Base-by-base conservation (phyloP, 495 filamentous ascomycete species). In the Hypoxylon trugodes region DNA sequence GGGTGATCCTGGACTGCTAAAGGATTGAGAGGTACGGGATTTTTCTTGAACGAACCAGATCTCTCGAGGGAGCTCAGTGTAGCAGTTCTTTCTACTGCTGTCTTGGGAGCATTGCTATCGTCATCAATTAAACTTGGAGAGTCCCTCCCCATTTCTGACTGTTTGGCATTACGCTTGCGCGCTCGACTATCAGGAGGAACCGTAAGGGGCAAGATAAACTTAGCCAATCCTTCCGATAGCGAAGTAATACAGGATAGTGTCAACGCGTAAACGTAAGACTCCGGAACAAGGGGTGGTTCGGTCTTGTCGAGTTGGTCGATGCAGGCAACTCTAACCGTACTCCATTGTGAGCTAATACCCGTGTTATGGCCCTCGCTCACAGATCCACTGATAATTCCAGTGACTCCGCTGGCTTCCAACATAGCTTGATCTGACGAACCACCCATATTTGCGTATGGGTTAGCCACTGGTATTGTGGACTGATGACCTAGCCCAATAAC, bases 281-380 rank as follows among this genome's bases (percentile, higher is more conserved):
- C 93, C 1, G 95, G 95, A 35, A 95, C 83, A 6, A 74, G 51
- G 3, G 94, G 92, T 3, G 95, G 82, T 26, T 98, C 94, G 2
- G 86, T 81, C 72, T 98, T 98, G 76, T 98, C 95, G 8, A 98
- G 84, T 45, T 96, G 89, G 54, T 98, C 95, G 33, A 98, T 89
- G 71, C 93, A 98, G 19, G 93, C 88, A 15, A 91, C 91, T 50
- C 91, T 82, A 66, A 96, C 85, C 16, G 88, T 82, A 77, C 96
- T 98, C 93, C 92, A 97, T 66, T 93, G 89, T 22, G 78, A 85
- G 73, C 92, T 96, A 66, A 98, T 91, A 4, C 91, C 95, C 0
- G 85, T 85, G 61, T 84, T 89, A 28, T 81, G 77, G 16, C 87
- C 87, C 32, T 83, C 84, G 3, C 85, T 79, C n/a, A 91, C 89